Evolutionary conservation across 140 eudicot species (phyloP).

Genomic region (Bidens hawaiensis): DNA sequence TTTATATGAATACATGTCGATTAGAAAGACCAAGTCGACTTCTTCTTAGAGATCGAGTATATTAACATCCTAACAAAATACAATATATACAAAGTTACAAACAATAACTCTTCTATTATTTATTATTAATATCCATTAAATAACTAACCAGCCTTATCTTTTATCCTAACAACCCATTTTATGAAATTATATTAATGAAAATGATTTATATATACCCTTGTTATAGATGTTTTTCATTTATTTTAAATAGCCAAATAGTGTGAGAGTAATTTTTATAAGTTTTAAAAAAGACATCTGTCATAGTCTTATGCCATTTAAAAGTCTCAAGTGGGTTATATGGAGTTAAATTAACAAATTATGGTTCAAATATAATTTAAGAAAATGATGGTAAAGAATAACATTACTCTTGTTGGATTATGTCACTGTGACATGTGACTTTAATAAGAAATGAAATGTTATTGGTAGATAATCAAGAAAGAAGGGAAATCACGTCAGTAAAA

Average conservation of each 20-base stretch:
- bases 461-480: too few relatives aligned
- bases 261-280: neutral
- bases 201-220: neutral
- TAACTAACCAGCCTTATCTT: constrained; percentile 21
- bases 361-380: neutral
- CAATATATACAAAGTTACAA: neutral
- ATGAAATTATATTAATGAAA: neutral
- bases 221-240: neutral
- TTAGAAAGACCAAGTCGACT: neutral
- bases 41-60: neutral
- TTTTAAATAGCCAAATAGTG: neutral
- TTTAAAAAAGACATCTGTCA: neutral
- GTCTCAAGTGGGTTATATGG: constrained; percentile 1
- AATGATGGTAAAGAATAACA: neutral
- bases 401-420: too few relatives aligned
- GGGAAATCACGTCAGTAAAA: too few relatives aligned
- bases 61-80: neutral
- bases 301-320: neutral
- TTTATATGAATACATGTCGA: neutral
- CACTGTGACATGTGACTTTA: too few relatives aligned
- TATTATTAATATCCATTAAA: constrained; percentile 1
- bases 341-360: neutral
- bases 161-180: neutral
- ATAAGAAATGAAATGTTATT: too few relatives aligned
- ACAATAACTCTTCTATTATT: neutral